phyloP scores from a whole-genome alignment of 2,329 filamentous ascomycete species.

The Pseudogymnoascus pannorum region DNA sequence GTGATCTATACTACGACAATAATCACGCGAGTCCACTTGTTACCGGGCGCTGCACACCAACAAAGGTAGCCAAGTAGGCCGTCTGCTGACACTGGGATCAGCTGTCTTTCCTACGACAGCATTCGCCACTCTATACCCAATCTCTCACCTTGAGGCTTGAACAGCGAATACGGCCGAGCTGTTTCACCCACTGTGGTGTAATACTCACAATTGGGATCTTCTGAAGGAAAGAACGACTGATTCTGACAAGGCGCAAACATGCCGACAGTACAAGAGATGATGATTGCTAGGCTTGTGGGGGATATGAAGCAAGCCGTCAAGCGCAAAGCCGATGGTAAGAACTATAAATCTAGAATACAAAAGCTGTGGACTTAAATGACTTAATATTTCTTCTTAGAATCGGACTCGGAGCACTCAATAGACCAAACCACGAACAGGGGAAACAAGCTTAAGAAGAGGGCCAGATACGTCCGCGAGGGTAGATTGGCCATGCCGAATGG shows the following conservation, averaged over 20 bases:
- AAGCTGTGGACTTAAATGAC: slow-evolving; percentile 18
- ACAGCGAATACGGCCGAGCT: background rate
- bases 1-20: background rate
- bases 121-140: background rate
- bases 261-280: slow-evolving; percentile 1
- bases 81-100: background rate
- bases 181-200: background rate
- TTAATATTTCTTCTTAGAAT: slow-evolving; percentile 45
- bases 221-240: background rate
- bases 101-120: background rate
- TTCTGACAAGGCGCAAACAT: background rate
- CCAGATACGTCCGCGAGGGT: slow-evolving; percentile 63
- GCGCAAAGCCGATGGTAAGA: slow-evolving; percentile 53
- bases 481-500: slow-evolving; percentile 60
- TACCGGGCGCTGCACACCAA: background rate
- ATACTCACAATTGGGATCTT: background rate
- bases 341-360: background rate
- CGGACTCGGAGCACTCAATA: slow-evolving; percentile 69
- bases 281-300: slow-evolving; percentile 22
- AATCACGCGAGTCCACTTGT: background rate
- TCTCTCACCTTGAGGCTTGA: background rate
- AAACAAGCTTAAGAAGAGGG: slow-evolving; percentile 70
- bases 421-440: slow-evolving; percentile 65
- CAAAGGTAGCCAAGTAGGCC: background rate
- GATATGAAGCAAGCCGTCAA: slow-evolving; percentile 63